Conservation (phyloP, 345 rosid genomes). For the Hevea brasiliensis region DNA sequence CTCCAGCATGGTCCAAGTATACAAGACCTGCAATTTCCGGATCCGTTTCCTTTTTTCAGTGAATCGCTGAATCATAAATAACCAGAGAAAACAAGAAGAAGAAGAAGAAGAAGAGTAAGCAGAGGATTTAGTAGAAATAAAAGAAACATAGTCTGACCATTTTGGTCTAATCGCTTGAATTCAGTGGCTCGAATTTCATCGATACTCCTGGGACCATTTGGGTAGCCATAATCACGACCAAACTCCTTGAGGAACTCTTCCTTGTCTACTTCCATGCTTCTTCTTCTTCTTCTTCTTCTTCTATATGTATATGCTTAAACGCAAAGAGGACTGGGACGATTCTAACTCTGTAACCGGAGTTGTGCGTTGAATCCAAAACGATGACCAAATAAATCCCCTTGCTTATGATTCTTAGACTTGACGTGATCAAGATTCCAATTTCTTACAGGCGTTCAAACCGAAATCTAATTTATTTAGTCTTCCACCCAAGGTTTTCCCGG, state of each 20-base stretch:
- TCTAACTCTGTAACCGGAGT: too few relatives aligned
- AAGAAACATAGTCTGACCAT: slow-evolving; percentile 31
- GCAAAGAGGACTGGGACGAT: too few relatives aligned
- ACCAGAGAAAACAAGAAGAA: background rate
- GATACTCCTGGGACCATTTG: slow-evolving; percentile 64
- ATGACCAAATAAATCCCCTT: too few relatives aligned
- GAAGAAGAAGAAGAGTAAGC: background rate
- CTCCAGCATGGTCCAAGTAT: slow-evolving; percentile 96
- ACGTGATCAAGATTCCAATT: too few relatives aligned
- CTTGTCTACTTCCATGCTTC: slow-evolving; percentile 34
- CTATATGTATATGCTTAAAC: background rate
- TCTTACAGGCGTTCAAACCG: too few relatives aligned
- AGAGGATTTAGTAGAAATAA: background rate
- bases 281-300: slow-evolving; percentile 3
- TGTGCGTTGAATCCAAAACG: too few relatives aligned
- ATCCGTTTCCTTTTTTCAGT: background rate
- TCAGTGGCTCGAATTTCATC: slow-evolving; percentile 75
- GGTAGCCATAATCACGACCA: slow-evolving; percentile 77
- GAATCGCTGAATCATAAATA: background rate
- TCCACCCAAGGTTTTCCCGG: too few relatives aligned
- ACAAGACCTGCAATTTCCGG: slow-evolving; percentile 51
- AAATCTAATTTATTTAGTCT: too few relatives aligned
- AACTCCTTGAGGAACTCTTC: slow-evolving; percentile 66
- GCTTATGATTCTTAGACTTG: too few relatives aligned
- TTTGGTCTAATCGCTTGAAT: slow-evolving; percentile 66